Base-by-base conservation (phyloP, 2,329 filamentous ascomycete genomes). In the Xylaria sp. region DNA sequence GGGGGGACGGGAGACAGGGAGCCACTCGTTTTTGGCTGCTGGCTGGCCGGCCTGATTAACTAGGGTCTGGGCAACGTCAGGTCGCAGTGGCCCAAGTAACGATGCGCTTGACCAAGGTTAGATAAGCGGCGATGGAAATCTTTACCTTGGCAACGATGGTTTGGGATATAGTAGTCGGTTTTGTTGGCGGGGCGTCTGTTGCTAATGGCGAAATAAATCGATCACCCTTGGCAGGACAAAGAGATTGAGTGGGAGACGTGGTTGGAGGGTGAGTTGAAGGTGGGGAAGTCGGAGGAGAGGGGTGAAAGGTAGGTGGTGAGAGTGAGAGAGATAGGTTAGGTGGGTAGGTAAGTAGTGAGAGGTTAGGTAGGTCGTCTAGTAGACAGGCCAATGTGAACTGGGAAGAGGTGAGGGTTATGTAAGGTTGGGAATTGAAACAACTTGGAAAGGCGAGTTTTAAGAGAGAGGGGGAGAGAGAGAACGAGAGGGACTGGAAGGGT, bases 401-500 rank as follows among this genome's bases (percentile, higher is more conserved):
- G 49, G 65, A 62, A 66, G 66, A 66, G 65, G 62, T 67, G 63
- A 63, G 66, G n/a, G 69, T 59, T 53, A 62, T 53, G 46, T 50
- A 48, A 54, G 63, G 65, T 53, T 57, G 57, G 54, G 56, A 59
- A 60, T 57, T 63, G 55, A 57, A 45, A 50, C 55, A 53, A 49
- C 56, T 52, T 44, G 57, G 50, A 50, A 46, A 53, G n/a, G n/a
- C n/a, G n/a, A n/a, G n/a, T n/a, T n/a, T n/a, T n/a, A 54, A 45
- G 63, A 60, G 62, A 59, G 66, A 49, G 51, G 57, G 56, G 52
- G 57, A 62, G 50, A 60, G 52, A 57, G 61, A 64, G 52, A 51
- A 65, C 61, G 59, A 59, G 51, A 50, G 51, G 56, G 53, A 60
- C 58, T 58, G 49, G 53, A 19, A 7, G 19, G 8, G 18, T 42